phyloP scores from a whole-genome alignment of 2,329 filamentous ascomycete genomes.

The Stemphylium lycopersici region DNA sequence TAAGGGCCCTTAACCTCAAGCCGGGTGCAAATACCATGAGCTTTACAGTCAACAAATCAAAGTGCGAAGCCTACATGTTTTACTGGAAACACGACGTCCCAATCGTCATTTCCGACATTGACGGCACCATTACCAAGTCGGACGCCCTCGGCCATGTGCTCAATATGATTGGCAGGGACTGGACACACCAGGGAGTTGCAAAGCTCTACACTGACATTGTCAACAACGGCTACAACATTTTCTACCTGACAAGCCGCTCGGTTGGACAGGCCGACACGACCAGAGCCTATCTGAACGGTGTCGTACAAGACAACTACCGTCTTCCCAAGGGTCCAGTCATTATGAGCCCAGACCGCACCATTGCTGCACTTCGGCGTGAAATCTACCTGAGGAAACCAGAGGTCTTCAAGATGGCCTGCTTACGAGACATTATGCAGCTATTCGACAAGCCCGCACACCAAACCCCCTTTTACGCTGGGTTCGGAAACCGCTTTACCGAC shows the following conservation, averaged over 20 bases:
- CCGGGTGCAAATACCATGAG: constrained; percentile 90
- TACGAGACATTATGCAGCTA: constrained; percentile 89
- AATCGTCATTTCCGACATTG: constrained; percentile 97
- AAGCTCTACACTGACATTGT: constrained; percentile 97
- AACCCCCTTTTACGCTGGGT: constrained; percentile 94
- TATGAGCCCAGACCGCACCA: constrained; percentile 90
- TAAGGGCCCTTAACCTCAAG: constrained; percentile 83
- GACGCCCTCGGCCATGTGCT: constrained; percentile 92
- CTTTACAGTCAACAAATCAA: constrained; percentile 94
- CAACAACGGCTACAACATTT: constrained; percentile 96
- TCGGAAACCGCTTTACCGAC: constrained; percentile 95
- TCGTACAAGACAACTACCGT: constrained; percentile 84
- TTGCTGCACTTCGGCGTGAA: constrained; percentile 88
- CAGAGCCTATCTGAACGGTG: constrained; percentile 84
- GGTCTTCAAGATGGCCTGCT: constrained; percentile 98
- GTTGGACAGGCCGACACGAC: constrained; percentile 94
- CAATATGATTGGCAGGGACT: constrained; percentile 96
- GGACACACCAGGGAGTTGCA: constrained; percentile 95
- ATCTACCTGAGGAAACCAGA: constrained; percentile 96
- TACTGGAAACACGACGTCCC: constrained; percentile 90
- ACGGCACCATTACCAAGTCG: constrained; percentile 97
- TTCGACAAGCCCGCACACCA: constrained; percentile 68
- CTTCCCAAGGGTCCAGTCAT: constrained; percentile 92
- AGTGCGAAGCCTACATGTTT: constrained; percentile 90
- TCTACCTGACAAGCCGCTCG: constrained; percentile 93